Percentiles rank a stretch among this genome's conserved stretches.
Evolutionary conservation across 2,329 filamentous ascomycete species (phyloP).

Genomic region (Capronia americana): DNA sequence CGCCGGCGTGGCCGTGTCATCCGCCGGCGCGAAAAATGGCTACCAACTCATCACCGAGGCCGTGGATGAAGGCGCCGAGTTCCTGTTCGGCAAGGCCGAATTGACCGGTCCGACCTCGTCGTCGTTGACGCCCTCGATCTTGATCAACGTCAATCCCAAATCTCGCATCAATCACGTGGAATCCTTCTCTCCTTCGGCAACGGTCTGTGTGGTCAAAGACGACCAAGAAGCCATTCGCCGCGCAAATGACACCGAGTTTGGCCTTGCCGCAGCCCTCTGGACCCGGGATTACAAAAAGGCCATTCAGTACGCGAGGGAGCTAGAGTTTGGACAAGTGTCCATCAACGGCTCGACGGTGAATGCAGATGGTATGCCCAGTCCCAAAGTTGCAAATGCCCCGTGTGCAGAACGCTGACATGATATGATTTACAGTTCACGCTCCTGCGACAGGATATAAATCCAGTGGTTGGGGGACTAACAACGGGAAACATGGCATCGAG

Average conservation of each 20-base stretch:
- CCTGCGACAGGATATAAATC: constrained; percentile 15
- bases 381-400: neutral
- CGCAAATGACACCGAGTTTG: constrained; percentile 94
- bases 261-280: constrained; percentile 24
- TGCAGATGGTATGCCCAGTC: constrained; percentile 4
- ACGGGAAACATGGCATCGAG: neutral
- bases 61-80: constrained; percentile 78
- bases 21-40: constrained; percentile 81
- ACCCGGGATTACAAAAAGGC: constrained; percentile 17
- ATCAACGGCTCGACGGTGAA: constrained; percentile 25
- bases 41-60: constrained; percentile 74
- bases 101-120: constrained; percentile 71
- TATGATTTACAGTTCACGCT: neutral
- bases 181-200: constrained; percentile 89
- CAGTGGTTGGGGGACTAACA: constrained; percentile 19
- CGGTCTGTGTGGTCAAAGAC: constrained; percentile 79
- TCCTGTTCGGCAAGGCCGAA: constrained; percentile 82
- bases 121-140: constrained; percentile 74
- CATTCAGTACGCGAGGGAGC: constrained; percentile 12
- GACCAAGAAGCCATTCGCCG: constrained; percentile 79
- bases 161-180: constrained; percentile 91
- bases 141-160: constrained; percentile 74
- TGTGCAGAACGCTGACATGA: neutral
- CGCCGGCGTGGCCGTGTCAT: constrained; percentile 77
- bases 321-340: constrained; percentile 27